Evolutionary conservation across 2,329 filamentous ascomycete species (phyloP).

Genomic region (Fonsecaea monophora): DNA sequence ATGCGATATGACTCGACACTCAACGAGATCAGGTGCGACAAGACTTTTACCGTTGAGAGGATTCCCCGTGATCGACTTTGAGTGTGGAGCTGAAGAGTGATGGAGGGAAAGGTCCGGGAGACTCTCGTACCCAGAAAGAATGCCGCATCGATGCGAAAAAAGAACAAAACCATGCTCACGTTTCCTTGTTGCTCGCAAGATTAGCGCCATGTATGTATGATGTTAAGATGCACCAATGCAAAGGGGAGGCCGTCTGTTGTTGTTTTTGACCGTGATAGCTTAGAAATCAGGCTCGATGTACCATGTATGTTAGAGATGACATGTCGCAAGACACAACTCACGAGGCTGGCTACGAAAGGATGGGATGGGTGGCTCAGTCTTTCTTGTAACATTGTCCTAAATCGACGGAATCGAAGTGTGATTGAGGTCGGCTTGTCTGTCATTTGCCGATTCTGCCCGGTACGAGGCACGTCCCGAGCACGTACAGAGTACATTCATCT

Average conservation of each 20-base stretch:
- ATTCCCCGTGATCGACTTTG: slow-evolving; percentile 11
- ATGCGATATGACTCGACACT: slow-evolving; percentile 16
- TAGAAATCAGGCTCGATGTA: background rate
- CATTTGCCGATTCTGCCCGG: too few species aligned
- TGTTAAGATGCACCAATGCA: background rate
- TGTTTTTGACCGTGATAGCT: background rate
- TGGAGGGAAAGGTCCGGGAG: background rate
- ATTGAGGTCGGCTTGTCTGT: too few species aligned
- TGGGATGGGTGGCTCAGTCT: too few species aligned
- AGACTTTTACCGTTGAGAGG: slow-evolving; percentile 31
- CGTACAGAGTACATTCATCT: background rate
- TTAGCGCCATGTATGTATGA: background rate
- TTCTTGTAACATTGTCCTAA: too few species aligned
- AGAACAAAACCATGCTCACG: background rate
- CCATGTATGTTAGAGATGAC: background rate
- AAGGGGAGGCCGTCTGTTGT: background rate
- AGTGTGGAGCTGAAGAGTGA: background rate
- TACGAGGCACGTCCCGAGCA: too few species aligned
- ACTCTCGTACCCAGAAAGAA: background rate
- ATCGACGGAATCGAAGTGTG: too few species aligned
- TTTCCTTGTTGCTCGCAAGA: background rate
- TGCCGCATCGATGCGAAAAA: too few species aligned
- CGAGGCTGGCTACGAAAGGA: too few species aligned
- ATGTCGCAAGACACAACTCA: background rate
- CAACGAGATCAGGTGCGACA: slow-evolving; percentile 31